phyloP scores from a whole-genome alignment of 164 flowering plant species.

The Santalum album region DNA sequence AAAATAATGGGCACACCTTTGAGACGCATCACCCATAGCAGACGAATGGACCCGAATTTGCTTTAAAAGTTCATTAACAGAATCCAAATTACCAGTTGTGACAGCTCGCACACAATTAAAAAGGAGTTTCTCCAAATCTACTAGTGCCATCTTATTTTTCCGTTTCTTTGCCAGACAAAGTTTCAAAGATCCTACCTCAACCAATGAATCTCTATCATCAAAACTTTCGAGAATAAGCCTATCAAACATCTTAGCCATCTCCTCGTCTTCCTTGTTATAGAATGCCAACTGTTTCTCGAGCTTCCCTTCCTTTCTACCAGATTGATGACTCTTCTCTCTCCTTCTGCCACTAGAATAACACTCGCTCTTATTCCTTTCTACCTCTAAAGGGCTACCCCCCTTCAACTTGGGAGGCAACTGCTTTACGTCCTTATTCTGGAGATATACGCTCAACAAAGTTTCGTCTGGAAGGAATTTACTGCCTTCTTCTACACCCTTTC shows the following conservation, averaged over 20 bases:
- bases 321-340: neutral
- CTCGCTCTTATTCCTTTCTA: too few relatives aligned
- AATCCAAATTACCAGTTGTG: conserved; percentile 5
- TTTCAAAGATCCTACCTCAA: neutral
- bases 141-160: neutral
- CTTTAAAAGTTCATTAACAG: conserved; percentile 6
- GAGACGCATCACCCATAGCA: neutral
- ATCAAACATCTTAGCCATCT: neutral
- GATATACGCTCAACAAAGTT: too few relatives aligned
- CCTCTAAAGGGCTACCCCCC: too few relatives aligned
- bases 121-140: conserved; percentile 13
- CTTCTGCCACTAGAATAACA: too few relatives aligned
- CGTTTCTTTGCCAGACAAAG: neutral
- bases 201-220: neutral
- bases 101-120: conserved; percentile 16
- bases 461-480: too few relatives aligned
- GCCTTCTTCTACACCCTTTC: too few relatives aligned
- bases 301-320: too few relatives aligned
- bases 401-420: too few relatives aligned
- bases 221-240: neutral
- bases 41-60: conserved; percentile 7
- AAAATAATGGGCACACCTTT: neutral
- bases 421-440: too few relatives aligned
- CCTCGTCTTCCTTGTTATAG: neutral
- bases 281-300: too few relatives aligned